Conservation (phyloP, 1,284 basidiomycete species). For the Ustanciosporium gigantosporum region DNA sequence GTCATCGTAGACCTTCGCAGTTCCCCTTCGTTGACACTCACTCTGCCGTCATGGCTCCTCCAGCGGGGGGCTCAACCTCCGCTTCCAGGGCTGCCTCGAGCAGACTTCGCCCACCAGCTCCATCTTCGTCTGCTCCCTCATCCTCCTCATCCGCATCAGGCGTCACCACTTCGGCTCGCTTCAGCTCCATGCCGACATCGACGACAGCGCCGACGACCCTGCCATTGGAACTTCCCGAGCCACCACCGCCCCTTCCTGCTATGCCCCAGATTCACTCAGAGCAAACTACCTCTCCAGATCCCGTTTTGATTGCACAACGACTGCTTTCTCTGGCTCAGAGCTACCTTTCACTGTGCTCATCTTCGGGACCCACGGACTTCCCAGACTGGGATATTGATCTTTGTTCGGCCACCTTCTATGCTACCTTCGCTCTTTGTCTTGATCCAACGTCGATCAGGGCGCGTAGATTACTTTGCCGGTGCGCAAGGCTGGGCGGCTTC, state of each 20-base stretch:
- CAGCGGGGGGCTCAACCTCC: too few species aligned
- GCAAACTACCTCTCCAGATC: slow-evolving; percentile 6
- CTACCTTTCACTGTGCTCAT: slow-evolving; percentile 11
- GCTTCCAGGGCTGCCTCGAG: neutral
- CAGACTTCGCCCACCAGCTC: neutral
- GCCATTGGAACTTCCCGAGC: too few species aligned
- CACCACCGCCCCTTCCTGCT: slow-evolving; percentile 28
- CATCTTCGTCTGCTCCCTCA: neutral
- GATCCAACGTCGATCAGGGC: slow-evolving; percentile 33
- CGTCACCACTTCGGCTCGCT: too few species aligned
- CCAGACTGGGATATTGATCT: slow-evolving; percentile 29
- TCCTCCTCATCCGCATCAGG: neutral
- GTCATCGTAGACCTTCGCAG: too few species aligned
- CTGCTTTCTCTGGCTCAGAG: slow-evolving; percentile 27
- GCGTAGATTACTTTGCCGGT: slow-evolving; percentile 40
- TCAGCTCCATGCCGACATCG: too few species aligned
- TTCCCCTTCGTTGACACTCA: too few species aligned
- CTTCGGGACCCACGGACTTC: slow-evolving; percentile 3
- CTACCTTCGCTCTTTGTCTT: slow-evolving; percentile 43
- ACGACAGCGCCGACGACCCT: too few species aligned
- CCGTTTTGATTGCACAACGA: slow-evolving; percentile 18
- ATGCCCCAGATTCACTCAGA: slow-evolving; percentile 9
- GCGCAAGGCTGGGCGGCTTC: slow-evolving; percentile 47
- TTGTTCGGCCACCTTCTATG: slow-evolving; percentile 51
- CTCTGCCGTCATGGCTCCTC: too few species aligned